Base-by-base conservation (phyloP, 2,329 filamentous ascomycete species). In the Penicillium sp. region DNA sequence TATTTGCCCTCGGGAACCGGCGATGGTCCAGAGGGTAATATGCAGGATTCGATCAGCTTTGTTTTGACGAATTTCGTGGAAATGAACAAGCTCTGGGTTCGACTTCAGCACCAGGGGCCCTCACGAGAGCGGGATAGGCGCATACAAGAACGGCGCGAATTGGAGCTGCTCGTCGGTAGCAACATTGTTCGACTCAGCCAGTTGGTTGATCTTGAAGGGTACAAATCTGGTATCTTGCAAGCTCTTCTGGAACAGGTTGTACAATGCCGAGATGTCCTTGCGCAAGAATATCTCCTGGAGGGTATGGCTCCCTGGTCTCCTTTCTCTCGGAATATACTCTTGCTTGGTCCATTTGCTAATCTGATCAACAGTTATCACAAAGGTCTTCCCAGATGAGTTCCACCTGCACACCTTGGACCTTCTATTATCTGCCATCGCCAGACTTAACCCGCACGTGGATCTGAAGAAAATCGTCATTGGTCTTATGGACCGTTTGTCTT, bases 61-160 rank as follows among this genome's bases (percentile, higher is more conserved):
- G 85, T 97, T 48, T 75, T 98, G 64, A 98, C 93, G 53, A 98
- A 98, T 64, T 98, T 98, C 65, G 93, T 98, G 60, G 93, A 98
- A 73, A 98, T 98, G 93, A 98, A 98, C 74, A 98, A 98, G 78
- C 78, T 98, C 31, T 98, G 93, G 93, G 93, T 98, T 55, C 84
- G 93, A 38, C 75, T 97, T 64, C 93, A 98, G 69, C 93, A 98
- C 69, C 93, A 98, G 68, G 93, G 93, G 24, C 93, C 96, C 66
- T 98, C 93, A 34, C 81, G 91, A 62, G 93, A 98, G 71, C 79
- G 93, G 45, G 93, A 98, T 56, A 85, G 94, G 72, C 80, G 93
- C 61, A 95, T 89, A 51, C 89, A 93, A 63, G 93, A 98, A 73
- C 80, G 93, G 61, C 90, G 94, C 68, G 94, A 98, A 73, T 76